Base-by-base conservation (phyloP, 148 eudicot genomes). In the Hydrangea macrophylla region DNA sequence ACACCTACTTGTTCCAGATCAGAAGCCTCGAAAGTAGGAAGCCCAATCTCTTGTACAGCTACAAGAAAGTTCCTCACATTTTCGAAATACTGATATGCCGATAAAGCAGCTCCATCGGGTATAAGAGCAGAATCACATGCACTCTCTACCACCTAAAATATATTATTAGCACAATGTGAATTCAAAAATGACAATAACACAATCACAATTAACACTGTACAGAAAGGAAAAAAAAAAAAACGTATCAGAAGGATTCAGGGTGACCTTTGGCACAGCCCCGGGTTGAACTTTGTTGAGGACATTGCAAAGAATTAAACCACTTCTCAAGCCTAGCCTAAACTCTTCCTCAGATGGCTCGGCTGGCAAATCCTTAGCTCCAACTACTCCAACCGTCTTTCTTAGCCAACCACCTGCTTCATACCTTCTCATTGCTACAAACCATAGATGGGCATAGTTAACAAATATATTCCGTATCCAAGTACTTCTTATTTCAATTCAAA, bases 21-120 rank as follows among this genome's bases (percentile, higher is more conserved):
- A 75, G 99, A 95, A 23, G 92, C 97, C 76, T 95, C 97, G 76
- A 95, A 95, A 36, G 93, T 85, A 62, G 99, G 99, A 56, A 95
- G 79, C 40, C 93, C 93, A 73, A 91, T 54, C 62, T 87, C 84
- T 81, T 79, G 86, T 22, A 82, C 86, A 11, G 96, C 93, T 22
- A 88, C 97, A 48, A 95, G 94, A 80, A 85, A 95, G 70, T 95
- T 95, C 76, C 99, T 84, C 53, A 91, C 94, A 68, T 95, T 95
- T 73, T 95, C 99, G 65, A 91, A 95, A 83, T 91, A 89, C 68
- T 95, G 99, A 76, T 84, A 95, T 22, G 90, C 97, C 9, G 96
- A 90, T 68, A 94, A 81, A 69, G 98, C 98, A 61, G 98, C 96
- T 72, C 97, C 99, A 81, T 94, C 99, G 35, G 97, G 85, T 55